These are phyloP conservation scores for Diplocarpon rosae DNA, from an alignment of 2,329 filamentous ascomycete genomes.

Conservation along the genomic window DNA sequence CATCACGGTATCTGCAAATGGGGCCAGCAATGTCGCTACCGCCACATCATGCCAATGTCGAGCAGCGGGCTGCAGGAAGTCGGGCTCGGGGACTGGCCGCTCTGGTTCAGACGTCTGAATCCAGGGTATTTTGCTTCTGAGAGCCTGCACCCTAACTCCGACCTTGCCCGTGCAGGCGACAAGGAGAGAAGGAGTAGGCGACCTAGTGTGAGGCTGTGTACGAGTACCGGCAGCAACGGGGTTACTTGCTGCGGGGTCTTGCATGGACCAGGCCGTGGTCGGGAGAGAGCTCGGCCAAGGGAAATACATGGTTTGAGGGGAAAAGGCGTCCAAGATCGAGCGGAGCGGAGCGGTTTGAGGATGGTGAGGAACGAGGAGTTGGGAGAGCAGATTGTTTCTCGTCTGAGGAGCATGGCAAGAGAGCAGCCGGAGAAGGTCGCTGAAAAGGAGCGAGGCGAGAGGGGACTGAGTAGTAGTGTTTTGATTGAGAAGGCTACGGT, in stretches of 20 bases:
- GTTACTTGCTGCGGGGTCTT: constrained; percentile 3
- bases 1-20: constrained; percentile 37
- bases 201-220: background rate
- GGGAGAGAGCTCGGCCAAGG: background rate
- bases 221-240: background rate
- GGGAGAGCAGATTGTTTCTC: constrained; percentile 12
- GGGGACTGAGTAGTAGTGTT: constrained; percentile 3
- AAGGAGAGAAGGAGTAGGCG: background rate
- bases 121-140: constrained; percentile 16
- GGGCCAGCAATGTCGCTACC: constrained; percentile 33
- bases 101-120: constrained; percentile 31
- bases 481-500: constrained; percentile 14
- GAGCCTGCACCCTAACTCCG: background rate
- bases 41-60: constrained; percentile 38
- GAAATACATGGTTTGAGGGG: constrained; percentile 1
- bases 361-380: constrained; percentile 7
- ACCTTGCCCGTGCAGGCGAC: background rate
- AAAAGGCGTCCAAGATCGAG: background rate
- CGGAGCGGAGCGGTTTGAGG: background rate
- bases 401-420: constrained; percentile 13
- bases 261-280: background rate
- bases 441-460: background rate
- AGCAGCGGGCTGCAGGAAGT: constrained; percentile 31
- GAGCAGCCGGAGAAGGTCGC: constrained; percentile 5
- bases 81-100: constrained; percentile 33